phyloP scores from a whole-genome alignment of 2,329 filamentous ascomycete genomes.

The Lecanicillium sp. region DNA sequence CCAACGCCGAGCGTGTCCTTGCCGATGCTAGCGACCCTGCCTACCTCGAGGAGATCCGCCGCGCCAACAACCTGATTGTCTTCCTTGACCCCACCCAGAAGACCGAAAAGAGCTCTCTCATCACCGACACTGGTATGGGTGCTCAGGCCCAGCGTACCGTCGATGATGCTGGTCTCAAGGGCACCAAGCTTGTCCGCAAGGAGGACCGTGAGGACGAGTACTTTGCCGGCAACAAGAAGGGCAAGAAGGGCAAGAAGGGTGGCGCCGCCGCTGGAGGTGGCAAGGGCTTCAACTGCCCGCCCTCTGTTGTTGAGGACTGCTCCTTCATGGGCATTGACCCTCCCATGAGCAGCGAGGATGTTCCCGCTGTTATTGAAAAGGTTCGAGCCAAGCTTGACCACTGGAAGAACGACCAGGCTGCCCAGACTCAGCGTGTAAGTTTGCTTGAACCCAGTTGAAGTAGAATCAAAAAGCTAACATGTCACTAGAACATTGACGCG shows the following conservation, averaged over 20 bases:
- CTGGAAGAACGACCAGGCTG: conserved; percentile 86
- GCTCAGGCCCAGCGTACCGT: conserved; percentile 77
- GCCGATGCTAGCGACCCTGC: conserved; percentile 78
- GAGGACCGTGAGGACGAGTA: conserved; percentile 83
- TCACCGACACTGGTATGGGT: conserved; percentile 63
- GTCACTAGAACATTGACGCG: conserved; percentile 80
- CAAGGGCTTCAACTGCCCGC: conserved; percentile 70
- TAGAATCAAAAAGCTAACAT: conserved; percentile 19
- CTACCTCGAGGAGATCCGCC: conserved; percentile 86
- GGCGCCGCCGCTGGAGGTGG: conserved; percentile 25
- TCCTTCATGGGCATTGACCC: conserved; percentile 76
- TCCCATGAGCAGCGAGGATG: conserved; percentile 76
- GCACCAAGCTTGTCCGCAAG: conserved; percentile 76
- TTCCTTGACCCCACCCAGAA: conserved; percentile 76
- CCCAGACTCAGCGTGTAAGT: conserved; percentile 82
- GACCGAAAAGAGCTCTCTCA: conserved; percentile 58
- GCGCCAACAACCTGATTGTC: conserved; percentile 71
- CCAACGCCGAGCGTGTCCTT: conserved; percentile 66
- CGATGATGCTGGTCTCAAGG: conserved; percentile 77
- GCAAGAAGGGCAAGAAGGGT: conserved; percentile 73
- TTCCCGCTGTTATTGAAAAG: conserved; percentile 74
- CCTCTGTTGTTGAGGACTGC: conserved; percentile 87
- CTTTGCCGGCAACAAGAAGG: conserved; percentile 71
- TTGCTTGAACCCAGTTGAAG: conserved; percentile 13
- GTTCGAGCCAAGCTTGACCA: conserved; percentile 82